Conservation (phyloP, 495 filamentous ascomycete species). For the Aspergillus leporis region DNA sequence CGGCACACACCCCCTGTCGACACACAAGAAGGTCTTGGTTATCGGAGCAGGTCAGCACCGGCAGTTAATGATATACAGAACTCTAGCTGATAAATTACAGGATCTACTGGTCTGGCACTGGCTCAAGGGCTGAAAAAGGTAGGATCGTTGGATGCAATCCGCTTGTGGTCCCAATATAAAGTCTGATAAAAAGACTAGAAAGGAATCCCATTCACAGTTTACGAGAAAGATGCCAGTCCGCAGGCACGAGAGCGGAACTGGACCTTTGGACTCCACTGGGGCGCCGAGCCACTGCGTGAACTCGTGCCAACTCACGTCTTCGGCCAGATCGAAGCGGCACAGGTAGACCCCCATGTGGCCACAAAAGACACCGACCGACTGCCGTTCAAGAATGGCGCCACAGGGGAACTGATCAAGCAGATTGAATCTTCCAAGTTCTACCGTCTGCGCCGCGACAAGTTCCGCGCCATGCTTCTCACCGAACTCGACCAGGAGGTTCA, state of each 20-base stretch:
- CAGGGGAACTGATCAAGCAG: constrained; percentile 44
- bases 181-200: constrained; percentile 31
- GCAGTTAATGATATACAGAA: no score
- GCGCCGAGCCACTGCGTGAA: constrained; percentile 35
- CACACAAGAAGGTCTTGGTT: no score
- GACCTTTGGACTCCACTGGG: constrained; percentile 60
- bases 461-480: constrained; percentile 36
- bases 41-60: no score
- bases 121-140: constrained; percentile 51
- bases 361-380: constrained; percentile 36
- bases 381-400: constrained; percentile 45
- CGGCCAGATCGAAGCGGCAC: constrained; percentile 34
- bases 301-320: constrained; percentile 38
- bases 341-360: constrained; percentile 39
- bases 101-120: constrained; percentile 39
- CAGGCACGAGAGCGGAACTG: constrained; percentile 51
- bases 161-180: neutral
- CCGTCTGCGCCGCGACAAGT: constrained; percentile 47
- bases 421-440: constrained; percentile 40
- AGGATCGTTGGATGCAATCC: neutral
- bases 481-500: constrained; percentile 38
- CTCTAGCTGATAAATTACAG: constrained; percentile 12
- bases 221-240: constrained; percentile 44
- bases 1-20: no score
- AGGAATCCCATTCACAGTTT: constrained; percentile 49